Conservation (phyloP, 2,329 filamentous ascomycete genomes). For the Aspergillus oerlinghausenensis region DNA sequence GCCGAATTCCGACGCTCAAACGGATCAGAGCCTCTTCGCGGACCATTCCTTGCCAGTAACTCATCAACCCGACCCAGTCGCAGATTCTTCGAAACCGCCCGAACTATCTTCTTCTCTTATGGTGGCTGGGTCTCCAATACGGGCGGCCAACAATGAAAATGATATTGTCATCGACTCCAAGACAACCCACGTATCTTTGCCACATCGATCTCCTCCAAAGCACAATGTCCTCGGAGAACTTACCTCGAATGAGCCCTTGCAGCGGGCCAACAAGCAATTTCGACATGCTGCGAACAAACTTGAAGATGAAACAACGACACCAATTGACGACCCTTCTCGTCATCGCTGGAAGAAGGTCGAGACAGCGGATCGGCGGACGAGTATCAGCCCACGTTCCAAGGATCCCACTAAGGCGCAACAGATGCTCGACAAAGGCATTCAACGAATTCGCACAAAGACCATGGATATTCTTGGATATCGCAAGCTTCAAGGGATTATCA, state of each 20-base stretch:
- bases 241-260: constrained; percentile 33
- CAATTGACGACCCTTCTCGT: constrained; percentile 23
- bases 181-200: constrained; percentile 13
- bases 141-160: constrained; percentile 22
- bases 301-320: constrained; percentile 10
- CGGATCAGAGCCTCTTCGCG: not conserved
- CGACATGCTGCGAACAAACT: constrained; percentile 14
- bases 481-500: constrained; percentile 39
- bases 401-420: constrained; percentile 33
- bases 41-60: not conserved
- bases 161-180: constrained; percentile 11
- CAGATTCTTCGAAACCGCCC: constrained; percentile 8
- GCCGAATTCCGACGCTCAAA: not conserved
- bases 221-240: constrained; percentile 35
- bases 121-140: not conserved
- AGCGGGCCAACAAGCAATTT: constrained; percentile 22
- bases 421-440: constrained; percentile 36
- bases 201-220: constrained; percentile 20
- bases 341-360: constrained; percentile 32
- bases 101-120: constrained; percentile 1
- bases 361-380: constrained; percentile 23
- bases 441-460: constrained; percentile 29
- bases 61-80: not conserved
- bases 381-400: constrained; percentile 36
- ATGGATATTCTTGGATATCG: constrained; percentile 41